Evolutionary conservation across 176 grass and related monocot species (phyloP), one percentile per base, ranked within the genome.

Genomic region (Bothriochloa decipiens): DNA sequence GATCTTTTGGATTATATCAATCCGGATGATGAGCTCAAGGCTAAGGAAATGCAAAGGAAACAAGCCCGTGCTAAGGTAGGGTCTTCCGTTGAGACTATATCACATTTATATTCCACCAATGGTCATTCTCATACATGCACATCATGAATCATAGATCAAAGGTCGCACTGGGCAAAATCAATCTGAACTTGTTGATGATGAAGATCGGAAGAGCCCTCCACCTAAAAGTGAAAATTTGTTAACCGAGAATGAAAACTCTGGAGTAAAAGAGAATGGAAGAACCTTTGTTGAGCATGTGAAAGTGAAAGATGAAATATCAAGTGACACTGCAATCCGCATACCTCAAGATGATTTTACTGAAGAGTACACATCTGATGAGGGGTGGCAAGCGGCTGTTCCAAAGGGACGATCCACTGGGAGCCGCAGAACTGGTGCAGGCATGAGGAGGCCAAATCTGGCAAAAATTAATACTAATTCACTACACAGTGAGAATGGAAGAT

Each of bases 1-100:
- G 96, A 98, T 91, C 93, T 98, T 91, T 67, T 98, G 67, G 91
- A 98, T 87, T 98, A 98, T 78, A 98, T 98, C 77, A 98, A 95
- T 80, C 96, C 96, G 47, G 96, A 98, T 81, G 91, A 89, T 64
- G 96, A 95, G 81, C 80, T 95, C 73, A 95, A 98, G 85, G 80
- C 89, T 80, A 98, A 90, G 84, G 96, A 98, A 94, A 87, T 95
- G 79, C 89, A 92, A 85, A 98, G 93, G 91, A 98, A 92, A 87
- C 93, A 95, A 83, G 91, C 93, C 41, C 96, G 88, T 89, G 93
- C 96, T 81, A 98, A 95, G 93, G 96, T 98, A 87, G 36, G 73
- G 60, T 63, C 33, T 65, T 78, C 50, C 7, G 33, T 32, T 75
- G 62, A 81, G 72, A 74, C 46, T 67, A 46, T 45, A 57, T 70